These are phyloP conservation scores for Chloropicon primus DNA, from an alignment of 139 green algal species.

Conservation along the genomic window DNA sequence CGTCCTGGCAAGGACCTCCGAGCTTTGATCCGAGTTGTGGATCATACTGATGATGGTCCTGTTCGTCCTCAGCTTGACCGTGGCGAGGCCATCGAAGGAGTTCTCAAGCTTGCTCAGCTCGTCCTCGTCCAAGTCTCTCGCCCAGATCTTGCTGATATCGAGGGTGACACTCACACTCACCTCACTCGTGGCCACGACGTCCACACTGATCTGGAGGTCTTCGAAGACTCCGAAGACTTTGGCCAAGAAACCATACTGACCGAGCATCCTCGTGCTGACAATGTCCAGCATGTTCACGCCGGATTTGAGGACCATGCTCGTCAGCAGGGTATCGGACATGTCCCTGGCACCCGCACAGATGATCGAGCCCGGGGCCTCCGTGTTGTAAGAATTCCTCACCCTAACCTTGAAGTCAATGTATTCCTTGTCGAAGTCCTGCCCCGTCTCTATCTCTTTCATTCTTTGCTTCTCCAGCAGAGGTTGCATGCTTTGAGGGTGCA, in stretches of 20 bases:
- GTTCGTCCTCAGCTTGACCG: constrained; percentile 15
- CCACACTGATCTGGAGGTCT: constrained; percentile 65
- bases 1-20: constrained; percentile 28
- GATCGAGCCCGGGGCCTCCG: constrained; percentile 58
- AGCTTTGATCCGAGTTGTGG: constrained; percentile 61
- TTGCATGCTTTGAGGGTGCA: constrained; percentile 94
- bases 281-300: constrained; percentile 60
- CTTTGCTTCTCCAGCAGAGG: constrained; percentile 49
- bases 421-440: not conserved
- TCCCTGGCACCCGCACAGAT: constrained; percentile 55
- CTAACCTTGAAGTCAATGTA: constrained; percentile 50
- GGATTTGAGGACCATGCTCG: constrained; percentile 87
- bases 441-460: too few species aligned
- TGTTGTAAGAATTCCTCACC: constrained; percentile 98
- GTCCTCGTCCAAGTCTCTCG: constrained; percentile 46
- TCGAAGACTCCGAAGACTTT: constrained; percentile 21
- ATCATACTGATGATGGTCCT: constrained; percentile 87
- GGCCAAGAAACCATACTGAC: constrained; percentile 61
- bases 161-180: constrained; percentile 86
- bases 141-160: constrained; percentile 65
- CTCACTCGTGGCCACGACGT: constrained; percentile 93
- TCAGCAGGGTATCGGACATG: constrained; percentile 69
- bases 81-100: constrained; percentile 50
- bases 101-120: constrained; percentile 61
- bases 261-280: constrained; percentile 54